phyloP scores from a whole-genome alignment of 306 rosid genomes.

The Trichosanthes truncata region DNA sequence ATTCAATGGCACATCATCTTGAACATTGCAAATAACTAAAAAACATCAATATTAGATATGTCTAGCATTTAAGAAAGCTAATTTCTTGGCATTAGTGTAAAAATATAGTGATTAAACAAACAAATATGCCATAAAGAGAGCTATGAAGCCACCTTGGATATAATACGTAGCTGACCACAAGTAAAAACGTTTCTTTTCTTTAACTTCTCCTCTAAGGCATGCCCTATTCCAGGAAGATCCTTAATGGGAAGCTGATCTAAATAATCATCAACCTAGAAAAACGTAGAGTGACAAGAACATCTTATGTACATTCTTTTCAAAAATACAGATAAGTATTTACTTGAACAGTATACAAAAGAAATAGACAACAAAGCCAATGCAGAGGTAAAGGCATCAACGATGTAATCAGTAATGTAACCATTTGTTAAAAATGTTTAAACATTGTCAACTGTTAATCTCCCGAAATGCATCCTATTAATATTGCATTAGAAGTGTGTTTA shows the following conservation, averaged over 20 bases:
- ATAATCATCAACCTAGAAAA: slow-evolving; percentile 62
- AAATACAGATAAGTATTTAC: neutral
- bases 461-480: neutral
- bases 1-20: neutral
- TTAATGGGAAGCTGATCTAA: slow-evolving; percentile 63
- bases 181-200: slow-evolving; percentile 50
- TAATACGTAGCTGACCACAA: slow-evolving; percentile 61
- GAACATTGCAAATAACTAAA: neutral
- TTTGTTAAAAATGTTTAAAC: neutral
- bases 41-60: neutral
- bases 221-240: slow-evolving; percentile 87
- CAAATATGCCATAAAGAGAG: slow-evolving; percentile 9
- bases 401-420: neutral
- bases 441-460: neutral
- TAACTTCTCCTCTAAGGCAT: slow-evolving; percentile 67
- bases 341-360: neutral
- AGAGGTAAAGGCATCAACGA: neutral
- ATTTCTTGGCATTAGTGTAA: neutral
- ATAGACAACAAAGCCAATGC: neutral
- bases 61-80: neutral
- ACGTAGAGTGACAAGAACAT: neutral
- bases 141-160: slow-evolving; percentile 47
- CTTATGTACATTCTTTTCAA: neutral
- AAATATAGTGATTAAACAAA: neutral
- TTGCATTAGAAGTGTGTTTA: neutral